A percentile compares a stretch with the other conserved stretches of the same genome.
Evolutionary conservation across 208 protist species (phyloP).

Genomic region (Leishmania lainsoni): DNA sequence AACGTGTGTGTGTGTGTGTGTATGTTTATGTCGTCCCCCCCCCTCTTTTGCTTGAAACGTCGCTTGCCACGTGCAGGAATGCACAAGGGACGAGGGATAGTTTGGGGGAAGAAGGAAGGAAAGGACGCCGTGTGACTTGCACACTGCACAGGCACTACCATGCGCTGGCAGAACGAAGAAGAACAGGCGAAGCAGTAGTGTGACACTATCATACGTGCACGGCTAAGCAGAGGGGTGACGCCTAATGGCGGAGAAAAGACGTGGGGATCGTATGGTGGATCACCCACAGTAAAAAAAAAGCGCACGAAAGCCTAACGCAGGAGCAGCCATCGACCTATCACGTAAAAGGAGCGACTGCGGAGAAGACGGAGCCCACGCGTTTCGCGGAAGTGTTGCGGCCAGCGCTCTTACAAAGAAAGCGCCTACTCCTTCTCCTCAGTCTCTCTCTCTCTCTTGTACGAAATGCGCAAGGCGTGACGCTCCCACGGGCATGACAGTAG

Average conservation of each 20-base stretch:
- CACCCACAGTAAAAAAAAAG: neutral
- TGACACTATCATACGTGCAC: neutral
- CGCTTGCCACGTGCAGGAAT: neutral
- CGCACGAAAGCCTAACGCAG: neutral
- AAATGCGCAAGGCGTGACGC: neutral
- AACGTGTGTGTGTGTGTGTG: neutral
- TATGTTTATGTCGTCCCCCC: neutral
- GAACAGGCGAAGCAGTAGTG: neutral
- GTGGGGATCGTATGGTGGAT: neutral
- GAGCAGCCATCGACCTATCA: neutral
- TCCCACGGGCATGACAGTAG: neutral
- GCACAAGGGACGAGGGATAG: neutral
- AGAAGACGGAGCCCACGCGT: neutral
- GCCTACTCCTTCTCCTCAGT: neutral
- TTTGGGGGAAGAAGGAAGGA: neutral
- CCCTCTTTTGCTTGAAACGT: neutral
- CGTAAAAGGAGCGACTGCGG: neutral
- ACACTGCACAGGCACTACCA: neutral
- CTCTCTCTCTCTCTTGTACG: neutral
- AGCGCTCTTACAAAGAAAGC: neutral
- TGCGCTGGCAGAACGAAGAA: neutral
- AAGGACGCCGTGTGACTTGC: neutral
- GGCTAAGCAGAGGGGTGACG: neutral
- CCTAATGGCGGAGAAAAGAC: neutral
- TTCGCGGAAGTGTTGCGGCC: neutral